Conservation (phyloP, 73 alveolate genomes). For the Paramecium octaurelia region DNA sequence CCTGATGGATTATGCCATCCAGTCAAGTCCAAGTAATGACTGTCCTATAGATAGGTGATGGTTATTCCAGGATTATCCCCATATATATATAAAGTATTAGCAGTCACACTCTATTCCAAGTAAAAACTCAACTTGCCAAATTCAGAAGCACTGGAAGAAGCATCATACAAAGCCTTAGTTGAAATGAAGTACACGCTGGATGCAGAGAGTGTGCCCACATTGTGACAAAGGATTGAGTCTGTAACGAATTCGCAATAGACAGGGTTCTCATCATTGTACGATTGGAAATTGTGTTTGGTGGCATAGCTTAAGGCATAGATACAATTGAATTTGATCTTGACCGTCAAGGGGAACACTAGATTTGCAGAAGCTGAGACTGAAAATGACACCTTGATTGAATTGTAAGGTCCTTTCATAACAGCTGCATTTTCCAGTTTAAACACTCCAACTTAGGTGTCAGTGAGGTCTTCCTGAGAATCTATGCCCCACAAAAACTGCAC, state of each 20-base stretch:
- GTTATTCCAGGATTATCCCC: not conserved
- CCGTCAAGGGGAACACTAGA: not conserved
- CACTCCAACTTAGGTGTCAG: not conserved
- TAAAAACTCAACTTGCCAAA: not conserved
- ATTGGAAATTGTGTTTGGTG: not conserved
- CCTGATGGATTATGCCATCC: conserved; percentile 22
- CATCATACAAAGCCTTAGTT: not conserved
- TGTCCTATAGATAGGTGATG: not conserved
- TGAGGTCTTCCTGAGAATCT: not conserved
- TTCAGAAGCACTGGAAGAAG: not conserved
- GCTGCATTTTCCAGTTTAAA: not conserved
- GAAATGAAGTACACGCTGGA: not conserved
- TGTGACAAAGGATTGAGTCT: not conserved
- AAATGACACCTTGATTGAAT: not conserved
- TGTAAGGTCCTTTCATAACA: not conserved
- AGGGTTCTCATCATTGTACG: not conserved
- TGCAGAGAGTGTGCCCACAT: conserved; percentile 14
- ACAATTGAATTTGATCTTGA: not conserved
- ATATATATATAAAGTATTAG: not conserved
- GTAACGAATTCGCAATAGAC: not conserved
- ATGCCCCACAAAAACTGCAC: conserved; percentile 18
- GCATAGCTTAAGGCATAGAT: not conserved
- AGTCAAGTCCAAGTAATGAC: not conserved
- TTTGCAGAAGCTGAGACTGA: not conserved
- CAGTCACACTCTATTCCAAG: not conserved